A percentile compares a stretch with the other conserved stretches of the same genome.
phyloP scores from a whole-genome alignment of 345 rosid genomes.

The Dipteronia sinensis region DNA sequence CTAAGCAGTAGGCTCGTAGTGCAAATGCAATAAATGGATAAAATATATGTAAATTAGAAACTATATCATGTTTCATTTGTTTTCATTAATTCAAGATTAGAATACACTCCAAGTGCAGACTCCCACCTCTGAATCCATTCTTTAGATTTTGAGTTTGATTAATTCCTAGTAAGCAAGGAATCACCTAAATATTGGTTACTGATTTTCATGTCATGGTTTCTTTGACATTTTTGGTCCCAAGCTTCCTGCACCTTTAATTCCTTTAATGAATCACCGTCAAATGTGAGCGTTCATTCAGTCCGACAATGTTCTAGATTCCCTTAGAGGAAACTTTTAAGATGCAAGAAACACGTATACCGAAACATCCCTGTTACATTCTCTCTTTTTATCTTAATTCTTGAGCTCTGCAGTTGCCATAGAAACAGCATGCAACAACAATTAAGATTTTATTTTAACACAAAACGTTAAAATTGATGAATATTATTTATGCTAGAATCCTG shows the following conservation, averaged over 20 bases:
- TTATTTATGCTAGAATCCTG: not conserved
- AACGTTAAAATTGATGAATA: no score
- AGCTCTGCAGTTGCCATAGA: not conserved
- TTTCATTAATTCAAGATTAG: not conserved
- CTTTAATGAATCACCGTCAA: no score
- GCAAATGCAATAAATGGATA: slow-evolving; percentile 20
- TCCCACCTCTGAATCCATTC: not conserved
- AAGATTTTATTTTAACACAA: not conserved
- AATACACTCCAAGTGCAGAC: not conserved
- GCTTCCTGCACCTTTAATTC: no score
- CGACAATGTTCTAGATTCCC: no score
- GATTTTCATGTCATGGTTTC: not conserved
- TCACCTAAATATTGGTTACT: not conserved
- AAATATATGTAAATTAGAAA: slow-evolving; percentile 8
- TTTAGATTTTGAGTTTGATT: not conserved
- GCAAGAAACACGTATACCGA: not conserved
- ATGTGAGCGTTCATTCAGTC: no score
- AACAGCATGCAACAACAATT: no score
- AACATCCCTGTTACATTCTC: not conserved
- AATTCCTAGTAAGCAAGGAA: not conserved
- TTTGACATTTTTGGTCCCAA: not conserved
- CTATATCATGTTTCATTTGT: not conserved
- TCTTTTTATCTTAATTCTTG: not conserved
- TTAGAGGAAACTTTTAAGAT: not conserved
- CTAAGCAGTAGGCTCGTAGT: not conserved